phyloP scores from a whole-genome alignment of 805 yeast genomes.

The Blastobotrys mokoenaii region DNA sequence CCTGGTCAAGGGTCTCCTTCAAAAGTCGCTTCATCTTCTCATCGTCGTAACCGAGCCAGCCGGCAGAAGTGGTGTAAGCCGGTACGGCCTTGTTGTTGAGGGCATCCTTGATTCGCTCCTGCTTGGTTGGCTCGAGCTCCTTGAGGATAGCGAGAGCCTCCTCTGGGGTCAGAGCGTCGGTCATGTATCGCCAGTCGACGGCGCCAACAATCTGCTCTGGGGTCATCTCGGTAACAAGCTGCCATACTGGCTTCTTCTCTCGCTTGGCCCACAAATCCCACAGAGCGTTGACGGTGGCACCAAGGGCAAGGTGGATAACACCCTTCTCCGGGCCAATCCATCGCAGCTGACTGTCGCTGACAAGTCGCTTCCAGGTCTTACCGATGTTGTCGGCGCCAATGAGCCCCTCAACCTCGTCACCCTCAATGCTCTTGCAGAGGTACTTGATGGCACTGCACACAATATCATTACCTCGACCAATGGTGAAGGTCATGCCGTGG shows the following conservation, averaged over 20 bases:
- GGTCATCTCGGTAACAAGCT: conserved; percentile 34
- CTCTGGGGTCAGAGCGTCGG: conserved; percentile 38
- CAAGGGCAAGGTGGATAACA: conserved; percentile 34
- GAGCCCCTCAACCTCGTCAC: conserved; percentile 27
- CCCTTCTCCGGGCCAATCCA: conserved; percentile 42
- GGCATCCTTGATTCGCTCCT: conserved; percentile 29
- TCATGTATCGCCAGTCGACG: conserved; percentile 35
- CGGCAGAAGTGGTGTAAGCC: conserved; percentile 39
- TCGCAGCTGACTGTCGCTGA: conserved; percentile 34
- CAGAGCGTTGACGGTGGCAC: conserved; percentile 34
- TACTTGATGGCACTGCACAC: conserved; percentile 31
- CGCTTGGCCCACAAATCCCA: conserved; percentile 39
- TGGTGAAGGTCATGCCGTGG: conserved; percentile 37
- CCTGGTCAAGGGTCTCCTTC: conserved; percentile 29
- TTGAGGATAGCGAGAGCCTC: conserved; percentile 31
- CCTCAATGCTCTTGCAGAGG: conserved; percentile 32
- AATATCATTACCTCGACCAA: conserved; percentile 33
- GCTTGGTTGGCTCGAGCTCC: conserved; percentile 27
- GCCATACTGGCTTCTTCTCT: conserved; percentile 34
- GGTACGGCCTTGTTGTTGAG: conserved; percentile 32
- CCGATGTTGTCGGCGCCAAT: conserved; percentile 30
- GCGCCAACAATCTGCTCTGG: conserved; percentile 35
- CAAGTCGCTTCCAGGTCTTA: conserved; percentile 34
- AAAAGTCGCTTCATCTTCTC: conserved; percentile 33
- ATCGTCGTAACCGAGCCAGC: conserved; percentile 37